Percentiles rank a stretch among this genome's conserved stretches.
Evolutionary conservation across 257 asterid species (phyloP).

Genomic region (Penstemon eatonii): DNA sequence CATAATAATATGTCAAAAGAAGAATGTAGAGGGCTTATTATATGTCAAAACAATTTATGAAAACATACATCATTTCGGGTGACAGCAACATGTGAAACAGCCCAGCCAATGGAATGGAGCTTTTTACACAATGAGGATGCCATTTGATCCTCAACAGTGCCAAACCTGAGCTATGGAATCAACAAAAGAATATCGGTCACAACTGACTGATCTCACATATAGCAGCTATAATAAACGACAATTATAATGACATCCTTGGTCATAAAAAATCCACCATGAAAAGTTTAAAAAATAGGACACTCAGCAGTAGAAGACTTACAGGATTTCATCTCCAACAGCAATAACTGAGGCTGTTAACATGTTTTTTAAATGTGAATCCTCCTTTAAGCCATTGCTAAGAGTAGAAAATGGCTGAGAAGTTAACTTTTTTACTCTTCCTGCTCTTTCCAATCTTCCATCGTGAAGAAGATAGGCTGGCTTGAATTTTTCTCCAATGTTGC

Average conservation of each 20-base stretch:
- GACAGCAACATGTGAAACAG: conserved; percentile 59
- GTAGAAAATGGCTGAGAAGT: conserved; percentile 44
- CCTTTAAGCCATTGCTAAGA: conserved; percentile 57
- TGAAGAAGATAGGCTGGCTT: conserved; percentile 81
- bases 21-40: not conserved
- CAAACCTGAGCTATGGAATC: conserved; percentile 97
- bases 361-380: conserved; percentile 39
- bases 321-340: conserved; percentile 88
- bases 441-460: conserved; percentile 95
- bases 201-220: conserved; percentile 29
- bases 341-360: conserved; percentile 66
- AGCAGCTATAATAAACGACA: conserved; percentile 12
- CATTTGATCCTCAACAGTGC: conserved; percentile 77
- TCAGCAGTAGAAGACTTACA: conserved; percentile 58
- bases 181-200: conserved; percentile 20
- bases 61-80: conserved; percentile 68
- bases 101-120: conserved; percentile 81
- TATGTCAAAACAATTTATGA: conserved; percentile 12
- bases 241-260: not conserved
- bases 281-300: not conserved
- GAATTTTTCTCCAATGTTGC: conserved; percentile 48
- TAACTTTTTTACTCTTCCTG: conserved; percentile 76
- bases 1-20: not conserved
- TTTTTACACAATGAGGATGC: conserved; percentile 55
- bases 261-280: conserved; percentile 18